A percentile compares a stretch with the other conserved stretches of the same genome.
Conservation (phyloP, 768 basidiomycete genomes). For the Tremella yokohamensis region DNA sequence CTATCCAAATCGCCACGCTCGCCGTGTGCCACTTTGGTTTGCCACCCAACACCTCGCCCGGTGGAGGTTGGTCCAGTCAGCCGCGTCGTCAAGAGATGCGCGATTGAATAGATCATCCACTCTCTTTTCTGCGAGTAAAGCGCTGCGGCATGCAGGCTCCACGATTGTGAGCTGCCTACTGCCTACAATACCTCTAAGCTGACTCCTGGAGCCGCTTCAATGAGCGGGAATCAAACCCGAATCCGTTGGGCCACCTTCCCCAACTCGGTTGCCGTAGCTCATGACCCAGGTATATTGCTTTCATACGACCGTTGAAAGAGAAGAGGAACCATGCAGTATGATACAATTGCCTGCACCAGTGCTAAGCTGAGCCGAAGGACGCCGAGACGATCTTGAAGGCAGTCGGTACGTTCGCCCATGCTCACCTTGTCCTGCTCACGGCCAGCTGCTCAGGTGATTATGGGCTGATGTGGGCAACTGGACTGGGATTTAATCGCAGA, state of each 20-base stretch:
- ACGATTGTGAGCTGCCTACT: slow-evolving; percentile 35
- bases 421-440: neutral
- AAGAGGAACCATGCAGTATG: slow-evolving; percentile 34
- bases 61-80: too few relatives aligned
- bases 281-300: slow-evolving; percentile 33
- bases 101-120: too few relatives aligned
- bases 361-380: slow-evolving; percentile 19
- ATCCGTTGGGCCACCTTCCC: slow-evolving; percentile 25
- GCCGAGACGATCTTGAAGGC: slow-evolving; percentile 45
- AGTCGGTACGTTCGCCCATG: slow-evolving; percentile 27
- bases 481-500: slow-evolving; percentile 19
- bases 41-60: too few relatives aligned
- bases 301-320: slow-evolving; percentile 31
- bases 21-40: too few relatives aligned
- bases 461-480: neutral
- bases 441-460: slow-evolving; percentile 25
- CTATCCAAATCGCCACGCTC: too few relatives aligned
- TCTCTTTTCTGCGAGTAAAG: too few relatives aligned
- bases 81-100: too few relatives aligned
- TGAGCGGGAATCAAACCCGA: slow-evolving; percentile 44
- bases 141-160: slow-evolving; percentile 41
- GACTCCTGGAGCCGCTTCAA: slow-evolving; percentile 33
- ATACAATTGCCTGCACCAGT: neutral
- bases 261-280: slow-evolving; percentile 4
- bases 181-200: neutral